phyloP scores from a whole-genome alignment of 305 asterid species.

The Rubia peregrina region DNA sequence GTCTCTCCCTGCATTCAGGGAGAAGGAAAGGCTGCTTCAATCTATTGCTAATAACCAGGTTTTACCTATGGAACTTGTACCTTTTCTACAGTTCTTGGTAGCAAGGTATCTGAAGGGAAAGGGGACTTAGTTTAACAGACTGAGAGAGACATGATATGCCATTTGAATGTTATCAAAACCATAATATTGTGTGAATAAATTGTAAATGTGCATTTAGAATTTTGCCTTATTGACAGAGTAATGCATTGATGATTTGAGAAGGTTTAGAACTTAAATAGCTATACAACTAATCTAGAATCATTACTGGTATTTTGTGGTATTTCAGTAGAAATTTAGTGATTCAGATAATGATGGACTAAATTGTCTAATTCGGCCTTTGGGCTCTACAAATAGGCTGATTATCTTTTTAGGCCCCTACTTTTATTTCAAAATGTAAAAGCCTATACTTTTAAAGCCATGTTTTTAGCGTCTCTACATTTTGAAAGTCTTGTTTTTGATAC shows the following conservation, averaged over 20 bases:
- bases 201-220: not conserved
- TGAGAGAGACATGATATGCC: not conserved
- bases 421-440: not conserved
- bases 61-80: conserved; percentile 19
- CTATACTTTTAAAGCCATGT: not conserved
- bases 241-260: not conserved
- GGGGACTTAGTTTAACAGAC: not conserved
- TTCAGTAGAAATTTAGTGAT: not conserved
- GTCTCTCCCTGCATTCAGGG: conserved; percentile 88
- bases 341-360: not conserved
- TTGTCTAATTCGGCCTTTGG: no score
- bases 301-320: not conserved
- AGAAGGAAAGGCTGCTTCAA: conserved; percentile 92
- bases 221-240: not conserved
- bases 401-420: not conserved
- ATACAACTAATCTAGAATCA: not conserved
- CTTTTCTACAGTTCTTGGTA: conserved; percentile 9
- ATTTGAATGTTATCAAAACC: not conserved
- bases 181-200: not conserved
- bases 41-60: conserved; percentile 97
- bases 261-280: no score
- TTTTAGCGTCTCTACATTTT: not conserved
- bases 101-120: conserved; percentile 6
- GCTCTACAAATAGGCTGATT: not conserved
- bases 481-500: not conserved